These are phyloP conservation scores for Rhypophila decipiens DNA, from an alignment of 495 filamentous ascomycete species.

Conservation along the genomic window DNA sequence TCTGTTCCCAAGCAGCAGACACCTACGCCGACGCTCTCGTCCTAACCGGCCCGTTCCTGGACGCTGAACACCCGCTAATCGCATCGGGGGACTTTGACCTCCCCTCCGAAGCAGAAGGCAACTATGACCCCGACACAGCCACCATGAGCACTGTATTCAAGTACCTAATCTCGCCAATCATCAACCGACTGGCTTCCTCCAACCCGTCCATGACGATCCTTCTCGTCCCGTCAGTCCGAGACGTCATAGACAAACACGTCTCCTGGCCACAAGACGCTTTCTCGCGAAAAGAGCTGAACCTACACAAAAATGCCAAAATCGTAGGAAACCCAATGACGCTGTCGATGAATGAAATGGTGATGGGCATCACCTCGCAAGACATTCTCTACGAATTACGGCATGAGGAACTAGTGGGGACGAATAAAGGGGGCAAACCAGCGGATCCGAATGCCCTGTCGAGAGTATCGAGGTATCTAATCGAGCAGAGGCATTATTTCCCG, in stretches of 20 bases:
- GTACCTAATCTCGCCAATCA: slow-evolving; percentile 60
- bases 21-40: slow-evolving; percentile 73
- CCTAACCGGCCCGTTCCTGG: slow-evolving; percentile 81
- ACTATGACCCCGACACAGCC: slow-evolving; percentile 65
- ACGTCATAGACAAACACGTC: slow-evolving; percentile 73
- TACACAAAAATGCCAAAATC: slow-evolving; percentile 67
- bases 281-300: slow-evolving; percentile 56
- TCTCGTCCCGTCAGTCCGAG: slow-evolving; percentile 79
- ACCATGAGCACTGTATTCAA: slow-evolving; percentile 81
- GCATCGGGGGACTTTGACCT: slow-evolving; percentile 86
- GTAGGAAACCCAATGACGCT: slow-evolving; percentile 85
- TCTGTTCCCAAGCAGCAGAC: slow-evolving; percentile 71
- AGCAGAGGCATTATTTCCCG: slow-evolving; percentile 86
- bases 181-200: slow-evolving; percentile 56
- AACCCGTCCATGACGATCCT: slow-evolving; percentile 76
- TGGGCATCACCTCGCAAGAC: slow-evolving; percentile 79
- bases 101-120: slow-evolving; percentile 58
- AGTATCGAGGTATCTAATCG: slow-evolving; percentile 64
- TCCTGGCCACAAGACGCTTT: slow-evolving; percentile 88
- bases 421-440: slow-evolving; percentile 36
- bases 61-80: slow-evolving; percentile 84
- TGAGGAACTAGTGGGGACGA: slow-evolving; percentile 65
- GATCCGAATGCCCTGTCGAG: slow-evolving; percentile 59
- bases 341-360: slow-evolving; percentile 73
- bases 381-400: slow-evolving; percentile 68